A percentile compares a stretch with the other conserved stretches of the same genome.
phyloP scores from a whole-genome alignment of 306 rosid genomes.

The Astragalus membranaceus region DNA sequence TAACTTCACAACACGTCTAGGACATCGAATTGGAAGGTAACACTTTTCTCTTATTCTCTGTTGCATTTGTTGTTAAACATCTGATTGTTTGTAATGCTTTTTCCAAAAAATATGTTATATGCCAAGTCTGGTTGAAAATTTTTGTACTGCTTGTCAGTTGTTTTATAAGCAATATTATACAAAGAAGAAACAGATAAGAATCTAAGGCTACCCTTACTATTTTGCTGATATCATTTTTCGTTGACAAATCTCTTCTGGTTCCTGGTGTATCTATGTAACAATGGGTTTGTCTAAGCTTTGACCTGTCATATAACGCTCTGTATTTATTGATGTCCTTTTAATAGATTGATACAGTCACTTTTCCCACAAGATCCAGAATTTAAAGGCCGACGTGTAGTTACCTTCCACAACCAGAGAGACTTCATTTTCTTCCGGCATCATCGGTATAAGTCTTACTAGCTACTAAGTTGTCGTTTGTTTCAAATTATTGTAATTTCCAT shows the following conservation, averaged over 20 bases:
- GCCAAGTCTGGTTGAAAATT: background rate
- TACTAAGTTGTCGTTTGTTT: background rate
- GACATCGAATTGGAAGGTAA: conserved; percentile 90
- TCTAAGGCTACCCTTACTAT: background rate
- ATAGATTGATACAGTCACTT: conserved; percentile 74
- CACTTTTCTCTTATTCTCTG: background rate
- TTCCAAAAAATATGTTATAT: background rate
- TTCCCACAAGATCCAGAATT: conserved; percentile 90
- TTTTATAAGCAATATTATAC: background rate
- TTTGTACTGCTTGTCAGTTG: background rate
- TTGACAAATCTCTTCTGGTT: background rate
- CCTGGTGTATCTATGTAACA: background rate
- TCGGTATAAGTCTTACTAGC: conserved; percentile 37
- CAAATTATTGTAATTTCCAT: background rate
- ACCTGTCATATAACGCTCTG: background rate
- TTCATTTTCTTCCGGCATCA: conserved; percentile 91
- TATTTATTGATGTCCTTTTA: conserved; percentile 1
- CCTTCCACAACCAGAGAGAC: conserved; percentile 95
- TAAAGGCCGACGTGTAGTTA: conserved; percentile 81
- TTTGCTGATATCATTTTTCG: background rate
- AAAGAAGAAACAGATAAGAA: background rate
- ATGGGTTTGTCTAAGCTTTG: conserved; percentile 9
- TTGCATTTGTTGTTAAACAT: background rate
- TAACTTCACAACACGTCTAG: conserved; percentile 79
- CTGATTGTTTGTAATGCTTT: background rate